A percentile compares a stretch with the other conserved stretches of the same genome.
These are phyloP conservation scores for Saccharomyces hybrid DNA, from an alignment of 1,139 yeast species.

Conservation along the genomic window DNA sequence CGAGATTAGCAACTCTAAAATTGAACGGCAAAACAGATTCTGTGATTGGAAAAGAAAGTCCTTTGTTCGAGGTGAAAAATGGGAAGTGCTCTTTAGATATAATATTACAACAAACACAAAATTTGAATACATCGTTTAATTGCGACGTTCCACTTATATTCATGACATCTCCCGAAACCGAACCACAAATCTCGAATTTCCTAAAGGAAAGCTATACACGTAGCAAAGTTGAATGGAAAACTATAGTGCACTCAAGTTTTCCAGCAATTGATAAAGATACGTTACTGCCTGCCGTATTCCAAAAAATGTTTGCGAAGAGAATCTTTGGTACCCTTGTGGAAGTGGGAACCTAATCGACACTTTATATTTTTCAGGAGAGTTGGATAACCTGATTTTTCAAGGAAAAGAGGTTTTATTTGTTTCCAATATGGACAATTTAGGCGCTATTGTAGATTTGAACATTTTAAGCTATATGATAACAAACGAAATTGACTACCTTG, in stretches of 20 bases:
- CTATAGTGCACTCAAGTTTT: conserved; percentile 93
- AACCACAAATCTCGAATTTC: conserved; percentile 78
- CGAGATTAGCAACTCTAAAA: conserved; percentile 88
- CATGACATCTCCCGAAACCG: conserved; percentile 98
- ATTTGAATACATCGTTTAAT: conserved; percentile 81
- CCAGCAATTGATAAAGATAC: conserved; percentile 95
- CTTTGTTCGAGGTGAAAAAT: conserved; percentile 96
- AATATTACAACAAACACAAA: conserved; percentile 93
- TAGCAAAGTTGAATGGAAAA: conserved; percentile 88
- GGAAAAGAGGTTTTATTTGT: conserved; percentile 94
- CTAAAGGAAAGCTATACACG: conserved; percentile 95
- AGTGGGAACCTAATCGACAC: conserved; percentile 97
- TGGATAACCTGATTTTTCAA: conserved; percentile 80
- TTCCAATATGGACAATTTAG: conserved; percentile 96
- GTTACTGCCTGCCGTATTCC: conserved; percentile 67
- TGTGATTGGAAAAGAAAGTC: conserved; percentile 99
- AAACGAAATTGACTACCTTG: conserved; percentile 84
- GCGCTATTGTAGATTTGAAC: conserved; percentile 93
- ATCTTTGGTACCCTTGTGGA: conserved; percentile 97
- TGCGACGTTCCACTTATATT: conserved; percentile 91
- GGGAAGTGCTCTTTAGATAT: conserved; percentile 95
- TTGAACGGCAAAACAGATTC: conserved; percentile 98
- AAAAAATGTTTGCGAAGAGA: conserved; percentile 66
- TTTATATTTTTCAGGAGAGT: conserved; percentile 80
- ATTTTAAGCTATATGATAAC: conserved; percentile 89